phyloP scores from a whole-genome alignment of 2,329 filamentous ascomycete genomes.

The Alternaria consortialis region DNA sequence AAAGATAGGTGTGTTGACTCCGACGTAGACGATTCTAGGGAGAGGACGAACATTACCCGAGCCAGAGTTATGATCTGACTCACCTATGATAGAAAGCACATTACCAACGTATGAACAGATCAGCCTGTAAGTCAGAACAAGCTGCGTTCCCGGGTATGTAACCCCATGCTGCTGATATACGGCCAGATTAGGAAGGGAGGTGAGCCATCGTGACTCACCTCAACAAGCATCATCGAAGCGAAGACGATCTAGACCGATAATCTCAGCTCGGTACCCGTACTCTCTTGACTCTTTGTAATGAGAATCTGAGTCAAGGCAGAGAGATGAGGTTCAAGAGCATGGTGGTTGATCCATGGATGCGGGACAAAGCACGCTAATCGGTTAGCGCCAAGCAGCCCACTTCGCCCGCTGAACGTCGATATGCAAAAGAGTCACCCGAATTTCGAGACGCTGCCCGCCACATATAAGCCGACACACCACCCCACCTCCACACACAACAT shows the following conservation, averaged over 20 bases:
- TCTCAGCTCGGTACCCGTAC: neutral
- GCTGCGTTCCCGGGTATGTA: neutral
- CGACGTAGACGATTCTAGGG: neutral
- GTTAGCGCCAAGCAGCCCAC: slow-evolving; percentile 39
- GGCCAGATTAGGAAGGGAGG: neutral
- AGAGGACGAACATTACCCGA: neutral
- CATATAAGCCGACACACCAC: slow-evolving; percentile 27
- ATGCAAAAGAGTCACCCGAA: slow-evolving; percentile 42
- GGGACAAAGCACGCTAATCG: slow-evolving; percentile 26
- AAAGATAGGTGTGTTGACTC: neutral
- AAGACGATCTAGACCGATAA: neutral
- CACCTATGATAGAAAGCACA: neutral
- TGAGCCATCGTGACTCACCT: neutral
- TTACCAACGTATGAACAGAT: neutral
- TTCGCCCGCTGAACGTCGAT: slow-evolving; percentile 40
- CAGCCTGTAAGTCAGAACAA: neutral
- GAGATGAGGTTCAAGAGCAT: slow-evolving; percentile 1
- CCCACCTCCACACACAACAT: slow-evolving; percentile 29
- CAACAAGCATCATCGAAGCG: neutral
- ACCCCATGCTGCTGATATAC: neutral
- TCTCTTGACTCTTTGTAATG: neutral
- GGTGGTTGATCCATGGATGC: slow-evolving; percentile 18
- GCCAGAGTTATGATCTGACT: neutral
- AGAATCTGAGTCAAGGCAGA: neutral
- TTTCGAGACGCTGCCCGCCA: slow-evolving; percentile 36